Percentiles rank a stretch among this genome's conserved stretches.
phyloP scores from a whole-genome alignment of 83 land plant genomes.

The Picea engelmannii region DNA sequence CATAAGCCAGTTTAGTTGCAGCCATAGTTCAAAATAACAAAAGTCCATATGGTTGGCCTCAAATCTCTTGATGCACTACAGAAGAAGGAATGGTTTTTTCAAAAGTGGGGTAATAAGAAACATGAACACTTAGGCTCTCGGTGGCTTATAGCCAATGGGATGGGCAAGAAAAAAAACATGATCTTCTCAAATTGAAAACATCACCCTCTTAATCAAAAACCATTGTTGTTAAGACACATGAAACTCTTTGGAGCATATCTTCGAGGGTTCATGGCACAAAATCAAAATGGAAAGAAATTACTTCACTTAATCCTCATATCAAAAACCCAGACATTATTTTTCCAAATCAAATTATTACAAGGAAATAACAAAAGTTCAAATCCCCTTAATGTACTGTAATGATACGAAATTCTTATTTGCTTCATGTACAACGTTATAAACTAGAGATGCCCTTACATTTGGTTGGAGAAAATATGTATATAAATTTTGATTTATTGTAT shows the following conservation, averaged over 20 bases:
- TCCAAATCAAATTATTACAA: constrained; percentile 26
- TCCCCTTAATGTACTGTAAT: background rate
- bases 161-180: constrained; percentile 34
- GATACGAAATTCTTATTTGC: background rate
- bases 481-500: background rate
- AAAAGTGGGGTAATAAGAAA: constrained; percentile 42
- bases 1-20: background rate
- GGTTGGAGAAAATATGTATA: background rate
- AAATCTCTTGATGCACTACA: constrained; percentile 20
- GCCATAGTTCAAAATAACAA: constrained; percentile 41
- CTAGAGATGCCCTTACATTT: background rate
- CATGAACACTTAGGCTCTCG: constrained; percentile 51
- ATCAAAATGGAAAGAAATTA: background rate
- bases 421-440: background rate
- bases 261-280: constrained; percentile 26
- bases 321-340: constrained; percentile 44
- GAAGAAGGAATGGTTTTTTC: constrained; percentile 17
- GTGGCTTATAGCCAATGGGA: constrained; percentile 57
- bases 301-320: constrained; percentile 27
- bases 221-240: constrained; percentile 23
- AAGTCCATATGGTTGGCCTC: constrained; percentile 41
- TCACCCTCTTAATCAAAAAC: constrained; percentile 16
- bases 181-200: constrained; percentile 22
- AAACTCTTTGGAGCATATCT: constrained; percentile 56
- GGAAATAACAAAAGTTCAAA: background rate